Base-by-base conservation (phyloP, 768 basidiomycete genomes). In the Glaciozyma martinii region DNA sequence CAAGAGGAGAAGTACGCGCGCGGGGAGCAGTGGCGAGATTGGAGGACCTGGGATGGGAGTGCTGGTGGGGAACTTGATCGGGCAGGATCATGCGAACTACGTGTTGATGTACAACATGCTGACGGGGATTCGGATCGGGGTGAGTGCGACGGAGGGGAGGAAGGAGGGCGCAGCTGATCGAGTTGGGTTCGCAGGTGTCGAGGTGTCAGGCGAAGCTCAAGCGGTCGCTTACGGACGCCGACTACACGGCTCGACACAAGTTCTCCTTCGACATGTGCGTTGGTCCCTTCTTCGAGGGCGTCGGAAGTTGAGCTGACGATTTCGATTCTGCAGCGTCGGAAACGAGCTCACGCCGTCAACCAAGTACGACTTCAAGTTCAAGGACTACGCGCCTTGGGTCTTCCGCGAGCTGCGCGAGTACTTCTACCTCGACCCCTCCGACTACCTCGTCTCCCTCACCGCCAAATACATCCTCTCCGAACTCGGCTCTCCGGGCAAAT, bases 31-130 rank as follows among this genome's bases (percentile, higher is more conserved):
- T 54, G 30, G 27, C 21, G 52, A 63, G n/a, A 25, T 33, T 7
- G 46, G 54, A 18, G 60, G 62, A 46, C 55, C 63, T 52, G 84
- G 85, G 56, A 78, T 82, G 33, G 78, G 76, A 60, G 86, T 86
- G 6, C 78, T 93, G 18, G 89, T 97, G 0, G 95, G 95, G 1
- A 98, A 98, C 76, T 78, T 98, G 71, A 95, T 99, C 69, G 90
- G 91, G n/a, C 93, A 97, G 76, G 94, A 85, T 73, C 95, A 99
- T 78, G 93, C 88, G 76, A 99, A 99, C 79, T 99, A 97, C 72
- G 89, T 98, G 64, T 79, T 99, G 74, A 98, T 98, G 95, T 99
- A 98, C 80, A 98, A 99, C 80, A 99, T 99, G 95, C 81, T 99
- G 73, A 99, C 95, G 6, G 95, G 95, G 7, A 99, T 99, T 66